phyloP scores from a whole-genome alignment of 2,329 filamentous ascomycete species.

The Westerdykella ornata region DNA sequence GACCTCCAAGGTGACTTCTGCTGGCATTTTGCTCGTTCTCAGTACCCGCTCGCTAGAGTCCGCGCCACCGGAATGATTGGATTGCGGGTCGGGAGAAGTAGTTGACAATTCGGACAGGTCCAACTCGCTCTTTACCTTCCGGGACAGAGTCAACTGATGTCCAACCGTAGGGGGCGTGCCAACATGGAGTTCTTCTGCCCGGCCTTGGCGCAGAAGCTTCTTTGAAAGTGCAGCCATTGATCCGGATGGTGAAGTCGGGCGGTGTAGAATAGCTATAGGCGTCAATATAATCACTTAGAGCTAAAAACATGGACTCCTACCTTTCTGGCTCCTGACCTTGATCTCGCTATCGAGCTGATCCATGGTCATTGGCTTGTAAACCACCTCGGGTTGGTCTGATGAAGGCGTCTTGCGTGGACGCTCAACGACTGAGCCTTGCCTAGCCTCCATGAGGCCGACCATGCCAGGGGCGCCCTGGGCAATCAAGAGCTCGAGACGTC shows the following conservation, averaged over 20 bases:
- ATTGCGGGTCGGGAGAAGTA: neutral
- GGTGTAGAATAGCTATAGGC: conserved; percentile 18
- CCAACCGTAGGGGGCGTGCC: conserved; percentile 25
- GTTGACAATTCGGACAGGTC: conserved; percentile 11
- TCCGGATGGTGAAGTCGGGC: conserved; percentile 33
- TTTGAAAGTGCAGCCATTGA: conserved; percentile 37
- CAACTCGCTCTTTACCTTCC: conserved; percentile 28
- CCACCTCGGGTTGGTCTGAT: conserved; percentile 9
- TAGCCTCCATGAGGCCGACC: conserved; percentile 37
- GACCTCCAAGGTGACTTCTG: conserved; percentile 4
- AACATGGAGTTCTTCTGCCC: conserved; percentile 26
- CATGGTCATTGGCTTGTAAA: conserved; percentile 10
- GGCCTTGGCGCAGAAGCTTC: conserved; percentile 27
- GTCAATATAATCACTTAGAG: conserved; percentile 2
- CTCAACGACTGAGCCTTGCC: conserved; percentile 38
- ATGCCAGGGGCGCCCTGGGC: conserved; percentile 38
- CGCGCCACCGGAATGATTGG: no score
- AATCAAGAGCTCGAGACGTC: conserved; percentile 41
- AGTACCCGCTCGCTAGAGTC: no score
- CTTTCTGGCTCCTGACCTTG: conserved; percentile 18
- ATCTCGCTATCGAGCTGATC: conserved; percentile 23
- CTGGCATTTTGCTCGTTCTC: neutral
- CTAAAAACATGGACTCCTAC: conserved; percentile 8
- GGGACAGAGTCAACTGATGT: conserved; percentile 15
- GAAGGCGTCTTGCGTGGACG: conserved; percentile 17